Percentiles rank a stretch among this genome's conserved stretches.
phyloP scores from a whole-genome alignment of 83 land plant species.

The Picea abies region DNA sequence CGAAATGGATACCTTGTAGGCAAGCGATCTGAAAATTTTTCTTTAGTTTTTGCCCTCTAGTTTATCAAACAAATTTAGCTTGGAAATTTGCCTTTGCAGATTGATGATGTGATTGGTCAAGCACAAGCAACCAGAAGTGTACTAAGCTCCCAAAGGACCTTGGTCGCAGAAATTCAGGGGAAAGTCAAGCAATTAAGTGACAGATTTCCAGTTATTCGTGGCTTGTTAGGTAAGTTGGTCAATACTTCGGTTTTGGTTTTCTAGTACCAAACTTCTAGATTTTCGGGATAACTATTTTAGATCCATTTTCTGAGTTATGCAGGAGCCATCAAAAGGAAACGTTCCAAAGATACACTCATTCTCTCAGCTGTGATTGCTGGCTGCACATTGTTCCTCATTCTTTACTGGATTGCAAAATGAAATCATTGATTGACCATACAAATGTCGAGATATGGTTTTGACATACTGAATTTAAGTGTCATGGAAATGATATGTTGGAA shows the following conservation, averaged over 20 bases:
- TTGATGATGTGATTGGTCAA: conserved; percentile 95
- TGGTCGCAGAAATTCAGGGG: conserved; percentile 88
- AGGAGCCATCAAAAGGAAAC: conserved; percentile 90
- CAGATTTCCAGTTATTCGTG: conserved; percentile 89
- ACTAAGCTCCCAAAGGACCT: conserved; percentile 74
- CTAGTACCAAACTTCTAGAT: neutral
- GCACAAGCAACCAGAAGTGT: conserved; percentile 91
- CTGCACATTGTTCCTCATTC: conserved; percentile 87
- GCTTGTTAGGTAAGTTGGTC: conserved; percentile 72
- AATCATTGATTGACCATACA: neutral
- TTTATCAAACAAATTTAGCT: no score
- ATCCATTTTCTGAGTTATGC: conserved; percentile 18
- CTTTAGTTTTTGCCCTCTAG: no score
- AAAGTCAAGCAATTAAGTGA: conserved; percentile 92
- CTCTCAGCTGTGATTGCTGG: conserved; percentile 95
- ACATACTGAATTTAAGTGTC: no score
- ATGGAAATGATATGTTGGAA: no score
- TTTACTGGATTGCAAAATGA: conserved; percentile 92
- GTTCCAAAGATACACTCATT: conserved; percentile 90
- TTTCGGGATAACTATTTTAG: neutral
- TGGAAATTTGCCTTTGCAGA: conserved; percentile 41
- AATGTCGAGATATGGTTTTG: no score
- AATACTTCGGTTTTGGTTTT: neutral
- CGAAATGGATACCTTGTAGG: neutral
- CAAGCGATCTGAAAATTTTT: no score